A percentile compares a stretch with the other conserved stretches of the same genome.
Evolutionary conservation across 2,329 filamentous ascomycete species (phyloP).

Genomic region (Epichloe coenophiala): DNA sequence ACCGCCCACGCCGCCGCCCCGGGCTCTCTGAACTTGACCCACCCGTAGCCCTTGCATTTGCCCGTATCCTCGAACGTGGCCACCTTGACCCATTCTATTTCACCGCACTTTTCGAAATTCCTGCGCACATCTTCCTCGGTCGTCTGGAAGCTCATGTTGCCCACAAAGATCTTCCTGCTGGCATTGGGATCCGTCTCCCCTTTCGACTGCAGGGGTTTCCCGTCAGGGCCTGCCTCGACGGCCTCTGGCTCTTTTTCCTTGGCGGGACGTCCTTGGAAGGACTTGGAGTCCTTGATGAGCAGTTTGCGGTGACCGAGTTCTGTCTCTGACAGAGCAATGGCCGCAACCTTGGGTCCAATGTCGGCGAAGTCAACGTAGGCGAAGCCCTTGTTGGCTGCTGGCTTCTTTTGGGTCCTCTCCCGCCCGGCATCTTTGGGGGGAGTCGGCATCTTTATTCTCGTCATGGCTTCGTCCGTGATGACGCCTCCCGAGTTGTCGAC

Average conservation of each 20-base stretch:
- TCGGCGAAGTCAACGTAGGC: slow-evolving; percentile 87
- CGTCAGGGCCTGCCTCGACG: slow-evolving; percentile 14
- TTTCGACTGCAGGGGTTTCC: slow-evolving; percentile 20
- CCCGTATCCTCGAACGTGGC: slow-evolving; percentile 94
- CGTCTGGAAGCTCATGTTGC: slow-evolving; percentile 72
- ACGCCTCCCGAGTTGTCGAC: slow-evolving; percentile 53
- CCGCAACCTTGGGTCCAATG: slow-evolving; percentile 56
- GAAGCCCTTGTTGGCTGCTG: slow-evolving; percentile 69
- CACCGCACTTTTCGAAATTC: slow-evolving; percentile 77
- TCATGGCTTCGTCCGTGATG: slow-evolving; percentile 59
- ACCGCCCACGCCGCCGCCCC: slow-evolving; percentile 57
- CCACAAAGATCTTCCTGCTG: slow-evolving; percentile 79
- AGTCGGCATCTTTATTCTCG: slow-evolving; percentile 67
- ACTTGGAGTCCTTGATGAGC: slow-evolving; percentile 86
- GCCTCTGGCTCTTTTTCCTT: slow-evolving; percentile 34
- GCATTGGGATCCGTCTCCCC: slow-evolving; percentile 34
- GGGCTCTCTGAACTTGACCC: slow-evolving; percentile 79
- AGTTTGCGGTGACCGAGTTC: slow-evolving; percentile 64
- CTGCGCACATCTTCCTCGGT: slow-evolving; percentile 67
- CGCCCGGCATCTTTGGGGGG: slow-evolving; percentile 32
- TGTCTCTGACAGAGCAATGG: slow-evolving; percentile 75
- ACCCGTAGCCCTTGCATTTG: slow-evolving; percentile 96
- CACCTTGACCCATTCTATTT: slow-evolving; percentile 70
- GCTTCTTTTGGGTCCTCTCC: slow-evolving; percentile 20
- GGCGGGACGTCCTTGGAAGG: slow-evolving; percentile 77